Evolutionary conservation across 495 filamentous ascomycete species (phyloP).

Genomic region (Lasiosphaeria miniovina): DNA sequence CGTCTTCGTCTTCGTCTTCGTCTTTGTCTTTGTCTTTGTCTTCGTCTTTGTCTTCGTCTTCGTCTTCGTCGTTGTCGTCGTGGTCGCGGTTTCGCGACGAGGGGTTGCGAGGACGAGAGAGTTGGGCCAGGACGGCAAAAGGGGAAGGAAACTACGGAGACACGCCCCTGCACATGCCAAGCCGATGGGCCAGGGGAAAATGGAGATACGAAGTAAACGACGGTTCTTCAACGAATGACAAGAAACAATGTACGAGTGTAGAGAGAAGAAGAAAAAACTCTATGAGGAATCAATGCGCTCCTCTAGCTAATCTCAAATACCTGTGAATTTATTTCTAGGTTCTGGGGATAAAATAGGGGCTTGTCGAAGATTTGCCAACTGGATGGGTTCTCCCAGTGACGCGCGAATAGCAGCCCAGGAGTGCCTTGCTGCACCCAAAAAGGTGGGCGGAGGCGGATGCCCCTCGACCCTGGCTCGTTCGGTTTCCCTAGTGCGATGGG

Average conservation of each 20-base stretch:
- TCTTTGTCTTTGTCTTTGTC: no score
- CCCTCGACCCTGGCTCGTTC: neutral
- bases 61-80: no score
- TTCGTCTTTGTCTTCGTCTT: no score
- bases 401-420: slow-evolving; percentile 1
- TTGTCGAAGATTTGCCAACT: slow-evolving; percentile 2
- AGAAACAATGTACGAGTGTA: slow-evolving; percentile 2
- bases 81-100: no score
- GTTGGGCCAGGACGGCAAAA: neutral
- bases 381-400: slow-evolving; percentile 5
- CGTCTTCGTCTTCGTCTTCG: neutral
- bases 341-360: slow-evolving; percentile 4
- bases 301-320: no score
- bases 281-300: no score
- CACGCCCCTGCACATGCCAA: no score
- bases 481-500: neutral
- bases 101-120: no score
- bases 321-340: neutral
- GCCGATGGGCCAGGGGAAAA: neutral
- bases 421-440: slow-evolving; percentile 7
- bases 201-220: neutral
- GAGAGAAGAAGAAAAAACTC: neutral
- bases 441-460: neutral
- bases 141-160: neutral
- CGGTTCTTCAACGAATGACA: slow-evolving; percentile 8